These are phyloP conservation scores for Hypholoma sublateritium DNA, from an alignment of 768 basidiomycete species.

Conservation along the genomic window DNA sequence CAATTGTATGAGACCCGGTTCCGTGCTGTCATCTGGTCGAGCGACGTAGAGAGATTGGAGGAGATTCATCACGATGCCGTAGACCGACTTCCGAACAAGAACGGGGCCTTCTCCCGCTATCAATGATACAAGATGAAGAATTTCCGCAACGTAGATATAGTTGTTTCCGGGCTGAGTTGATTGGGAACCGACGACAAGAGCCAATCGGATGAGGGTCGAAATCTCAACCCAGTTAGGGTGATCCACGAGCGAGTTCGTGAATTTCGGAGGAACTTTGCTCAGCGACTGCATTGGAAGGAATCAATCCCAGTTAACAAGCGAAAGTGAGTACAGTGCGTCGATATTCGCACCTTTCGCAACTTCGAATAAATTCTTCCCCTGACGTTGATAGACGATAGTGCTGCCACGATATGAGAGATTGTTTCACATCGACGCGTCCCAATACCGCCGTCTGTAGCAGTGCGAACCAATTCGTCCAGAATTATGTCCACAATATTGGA, in stretches of 20 bases:
- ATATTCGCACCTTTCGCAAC: slow-evolving; percentile 64
- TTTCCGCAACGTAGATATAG: slow-evolving; percentile 82
- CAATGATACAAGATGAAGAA: slow-evolving; percentile 78
- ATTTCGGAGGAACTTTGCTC: slow-evolving; percentile 67
- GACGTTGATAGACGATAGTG: slow-evolving; percentile 73
- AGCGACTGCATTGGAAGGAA: slow-evolving; percentile 48
- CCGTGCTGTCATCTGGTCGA: slow-evolving; percentile 58
- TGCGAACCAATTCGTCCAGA: slow-evolving; percentile 76
- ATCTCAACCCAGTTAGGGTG: slow-evolving; percentile 82
- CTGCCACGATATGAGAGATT: slow-evolving; percentile 70
- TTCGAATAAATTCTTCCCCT: slow-evolving; percentile 77
- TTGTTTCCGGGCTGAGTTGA: slow-evolving; percentile 60
- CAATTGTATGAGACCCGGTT: slow-evolving; percentile 58
- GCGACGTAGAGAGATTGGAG: slow-evolving; percentile 72
- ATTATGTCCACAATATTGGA: slow-evolving; percentile 66
- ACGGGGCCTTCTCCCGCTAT: slow-evolving; percentile 73
- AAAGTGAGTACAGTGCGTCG: neutral
- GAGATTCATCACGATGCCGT: slow-evolving; percentile 80
- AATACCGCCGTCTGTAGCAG: slow-evolving; percentile 81
- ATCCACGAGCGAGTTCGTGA: slow-evolving; percentile 62
- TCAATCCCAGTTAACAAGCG: neutral
- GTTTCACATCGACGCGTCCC: slow-evolving; percentile 75
- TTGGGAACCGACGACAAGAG: slow-evolving; percentile 69
- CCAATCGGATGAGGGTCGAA: slow-evolving; percentile 75
- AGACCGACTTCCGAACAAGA: slow-evolving; percentile 75